Conservation (phyloP, 352 stramenopile species). For the Phytophthora litchii region DNA sequence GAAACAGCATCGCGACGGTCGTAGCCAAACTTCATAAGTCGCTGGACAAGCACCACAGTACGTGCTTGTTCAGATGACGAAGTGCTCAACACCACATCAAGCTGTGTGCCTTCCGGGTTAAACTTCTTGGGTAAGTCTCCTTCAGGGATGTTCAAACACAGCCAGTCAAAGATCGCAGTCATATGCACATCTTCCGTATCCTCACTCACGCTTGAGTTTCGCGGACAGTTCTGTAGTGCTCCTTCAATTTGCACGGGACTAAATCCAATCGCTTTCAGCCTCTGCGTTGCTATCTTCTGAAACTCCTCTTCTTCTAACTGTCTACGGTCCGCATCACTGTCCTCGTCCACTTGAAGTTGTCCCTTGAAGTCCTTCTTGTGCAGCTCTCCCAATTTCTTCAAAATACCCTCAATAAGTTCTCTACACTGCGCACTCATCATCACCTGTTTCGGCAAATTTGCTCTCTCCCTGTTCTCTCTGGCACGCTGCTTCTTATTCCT, state of each 20-base stretch:
- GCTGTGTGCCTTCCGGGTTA: conserved; percentile 88
- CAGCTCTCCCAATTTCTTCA: conserved; percentile 52
- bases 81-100: conserved; percentile 75
- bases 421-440: conserved; percentile 91
- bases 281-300: conserved; percentile 27
- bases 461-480: conserved; percentile 92
- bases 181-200: conserved; percentile 33
- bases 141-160: conserved; percentile 82
- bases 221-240: conserved; percentile 43
- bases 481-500: conserved; percentile 82
- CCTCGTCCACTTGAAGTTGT: background rate
- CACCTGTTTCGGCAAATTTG: conserved; percentile 89
- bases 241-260: conserved; percentile 48
- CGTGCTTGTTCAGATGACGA: conserved; percentile 20
- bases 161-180: conserved; percentile 70
- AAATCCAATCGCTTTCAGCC: conserved; percentile 67
- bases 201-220: conserved; percentile 16
- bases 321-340: conserved; percentile 9
- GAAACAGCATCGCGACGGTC: conserved; percentile 58
- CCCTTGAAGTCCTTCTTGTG: conserved; percentile 11
- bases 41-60: conserved; percentile 57
- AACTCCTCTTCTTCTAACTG: conserved; percentile 26
- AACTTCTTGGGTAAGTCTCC: conserved; percentile 83
- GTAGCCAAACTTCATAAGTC: conserved; percentile 84
- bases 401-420: conserved; percentile 87